Evolutionary conservation across 495 filamentous ascomycete species (phyloP).

Genomic region (Xanthoparmelia taractica): DNA sequence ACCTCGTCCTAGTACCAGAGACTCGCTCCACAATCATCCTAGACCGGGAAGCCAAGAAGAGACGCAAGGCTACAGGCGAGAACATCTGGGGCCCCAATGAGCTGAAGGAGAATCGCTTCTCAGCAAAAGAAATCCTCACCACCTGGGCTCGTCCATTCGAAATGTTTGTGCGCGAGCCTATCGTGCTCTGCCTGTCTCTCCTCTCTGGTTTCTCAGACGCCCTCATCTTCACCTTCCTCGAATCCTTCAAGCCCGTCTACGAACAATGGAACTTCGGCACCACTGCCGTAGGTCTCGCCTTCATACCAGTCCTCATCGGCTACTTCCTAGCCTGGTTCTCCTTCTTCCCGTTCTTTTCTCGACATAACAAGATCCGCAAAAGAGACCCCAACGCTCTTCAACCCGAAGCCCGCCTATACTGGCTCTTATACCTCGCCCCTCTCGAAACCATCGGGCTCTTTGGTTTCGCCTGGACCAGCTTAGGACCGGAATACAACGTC

Average conservation of each 20-base stretch:
- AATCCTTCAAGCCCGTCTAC: constrained; percentile 59
- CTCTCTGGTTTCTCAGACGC: constrained; percentile 72
- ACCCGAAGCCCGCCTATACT: constrained; percentile 50
- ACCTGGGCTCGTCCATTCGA: constrained; percentile 67
- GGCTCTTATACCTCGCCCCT: constrained; percentile 45
- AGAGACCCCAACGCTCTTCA: constrained; percentile 43
- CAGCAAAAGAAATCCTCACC: constrained; percentile 45
- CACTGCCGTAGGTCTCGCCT: constrained; percentile 51
- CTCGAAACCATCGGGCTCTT: constrained; percentile 60
- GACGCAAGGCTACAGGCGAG: constrained; percentile 49
- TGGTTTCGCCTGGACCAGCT: constrained; percentile 60
- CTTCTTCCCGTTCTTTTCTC: constrained; percentile 56
- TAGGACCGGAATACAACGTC: constrained; percentile 47
- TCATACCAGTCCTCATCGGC: constrained; percentile 56
- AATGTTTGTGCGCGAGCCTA: constrained; percentile 72
- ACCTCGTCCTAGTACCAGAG: constrained; percentile 61
- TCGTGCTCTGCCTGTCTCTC: constrained; percentile 62
- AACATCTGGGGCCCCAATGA: constrained; percentile 60
- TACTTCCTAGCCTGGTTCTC: constrained; percentile 56
- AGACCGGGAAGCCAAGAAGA: constrained; percentile 57
- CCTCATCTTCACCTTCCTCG: constrained; percentile 74
- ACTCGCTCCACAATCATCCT: constrained; percentile 61
- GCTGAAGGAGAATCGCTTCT: constrained; percentile 44
- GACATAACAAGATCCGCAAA: constrained; percentile 41
- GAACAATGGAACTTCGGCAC: constrained; percentile 54